Evolutionary conservation across 495 filamentous ascomycete species (phyloP).

Genomic region (Annulohypoxylon bovei): DNA sequence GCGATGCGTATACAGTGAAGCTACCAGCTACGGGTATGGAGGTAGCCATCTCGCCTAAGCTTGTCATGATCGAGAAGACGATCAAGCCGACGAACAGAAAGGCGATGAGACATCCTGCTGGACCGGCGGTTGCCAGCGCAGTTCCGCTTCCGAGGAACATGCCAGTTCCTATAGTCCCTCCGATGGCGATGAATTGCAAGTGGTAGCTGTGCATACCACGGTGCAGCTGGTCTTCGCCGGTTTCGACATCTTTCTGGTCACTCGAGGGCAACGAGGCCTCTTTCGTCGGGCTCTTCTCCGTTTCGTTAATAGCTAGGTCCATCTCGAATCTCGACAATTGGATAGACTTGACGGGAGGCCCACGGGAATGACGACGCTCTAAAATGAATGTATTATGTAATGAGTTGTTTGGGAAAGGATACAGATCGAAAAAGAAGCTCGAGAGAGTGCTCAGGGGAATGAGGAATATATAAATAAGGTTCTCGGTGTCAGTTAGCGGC

Average conservation of each 20-base stretch:
- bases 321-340: conserved; percentile 27
- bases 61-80: conserved; percentile 67
- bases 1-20: conserved; percentile 77
- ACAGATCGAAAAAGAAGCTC: background rate
- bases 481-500: conserved; percentile 13
- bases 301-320: conserved; percentile 26
- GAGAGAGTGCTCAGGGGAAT: background rate
- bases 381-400: conserved; percentile 22
- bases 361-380: conserved; percentile 1
- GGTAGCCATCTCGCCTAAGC: conserved; percentile 76
- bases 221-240: conserved; percentile 41
- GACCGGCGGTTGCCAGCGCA: conserved; percentile 69
- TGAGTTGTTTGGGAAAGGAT: conserved; percentile 6
- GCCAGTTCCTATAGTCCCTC: conserved; percentile 80
- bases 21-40: conserved; percentile 79
- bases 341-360: conserved; percentile 7
- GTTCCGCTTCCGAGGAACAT: conserved; percentile 77
- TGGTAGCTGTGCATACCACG: conserved; percentile 58
- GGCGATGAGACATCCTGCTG: conserved; percentile 72
- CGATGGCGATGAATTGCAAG: conserved; percentile 70
- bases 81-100: conserved; percentile 74
- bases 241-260: conserved; percentile 43
- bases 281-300: conserved; percentile 30
- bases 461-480: conserved; percentile 18
- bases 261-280: conserved; percentile 18